Conservation (phyloP, 352 stramenopile species). For the Lagenidium giganteum region DNA sequence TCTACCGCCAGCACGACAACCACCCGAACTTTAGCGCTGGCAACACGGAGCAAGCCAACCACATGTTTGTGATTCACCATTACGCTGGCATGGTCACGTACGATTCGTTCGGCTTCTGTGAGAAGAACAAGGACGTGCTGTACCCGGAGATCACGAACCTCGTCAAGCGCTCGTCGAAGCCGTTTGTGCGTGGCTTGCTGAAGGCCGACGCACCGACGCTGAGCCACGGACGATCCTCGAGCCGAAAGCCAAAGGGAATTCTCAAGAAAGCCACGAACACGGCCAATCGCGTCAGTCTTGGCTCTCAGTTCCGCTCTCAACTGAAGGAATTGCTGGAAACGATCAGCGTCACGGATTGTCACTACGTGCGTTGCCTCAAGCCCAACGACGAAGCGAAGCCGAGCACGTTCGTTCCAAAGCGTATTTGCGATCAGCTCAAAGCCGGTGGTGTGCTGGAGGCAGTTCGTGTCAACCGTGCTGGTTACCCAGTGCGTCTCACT, state of each 20-base stretch:
- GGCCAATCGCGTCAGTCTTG: constrained; percentile 51
- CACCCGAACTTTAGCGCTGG: constrained; percentile 70
- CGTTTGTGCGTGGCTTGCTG: constrained; percentile 63
- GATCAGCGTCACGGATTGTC: constrained; percentile 91
- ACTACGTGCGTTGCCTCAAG: constrained; percentile 99
- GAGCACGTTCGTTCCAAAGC: constrained; percentile 78
- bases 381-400: constrained; percentile 95
- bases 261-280: constrained; percentile 28
- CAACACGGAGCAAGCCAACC: constrained; percentile 77
- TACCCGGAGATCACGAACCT: constrained; percentile 80
- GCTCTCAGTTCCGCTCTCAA: constrained; percentile 91
- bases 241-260: constrained; percentile 15
- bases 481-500: constrained; percentile 96
- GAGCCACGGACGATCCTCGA: too few relatives aligned
- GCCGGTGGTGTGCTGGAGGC: constrained; percentile 99
- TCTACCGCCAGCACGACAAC: constrained; percentile 63
- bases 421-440: constrained; percentile 95
- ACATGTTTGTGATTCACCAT: constrained; percentile 84
- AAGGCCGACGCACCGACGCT: constrained; percentile 15
- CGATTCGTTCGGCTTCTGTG: constrained; percentile 90
- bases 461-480: constrained; percentile 95
- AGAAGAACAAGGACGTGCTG: constrained; percentile 95
- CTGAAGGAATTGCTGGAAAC: constrained; percentile 90
- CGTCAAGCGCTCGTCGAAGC: constrained; percentile 61
- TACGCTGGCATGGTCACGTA: constrained; percentile 95